Evolutionary conservation across 352 stramenopile genomes (phyloP), one percentile per base, ranked within the genome.

Genomic region (Pythium utonaiense): DNA sequence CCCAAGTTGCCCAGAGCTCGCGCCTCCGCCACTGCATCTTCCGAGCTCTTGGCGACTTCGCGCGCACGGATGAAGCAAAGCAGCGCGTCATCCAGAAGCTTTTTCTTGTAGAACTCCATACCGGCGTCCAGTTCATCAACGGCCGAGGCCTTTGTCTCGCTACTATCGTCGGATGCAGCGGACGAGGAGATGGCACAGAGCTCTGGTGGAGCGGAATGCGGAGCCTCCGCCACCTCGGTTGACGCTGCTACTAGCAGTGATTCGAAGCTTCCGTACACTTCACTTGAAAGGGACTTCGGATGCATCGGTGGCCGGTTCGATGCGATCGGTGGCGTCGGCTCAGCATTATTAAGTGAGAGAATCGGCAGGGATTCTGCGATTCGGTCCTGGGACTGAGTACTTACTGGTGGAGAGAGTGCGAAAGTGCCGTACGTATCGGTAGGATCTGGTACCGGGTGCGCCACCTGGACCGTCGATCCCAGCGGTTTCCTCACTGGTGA

Each of bases 21-120:
- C 12, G 80, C 84, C 57, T 91, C 84, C 16, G 92, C 79, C 34
- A 89, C 78, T 22, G 74, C 60, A 47, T 89, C 78, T 21, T 77
- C 57, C 0, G 62, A 72, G 14, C 56, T 47, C 16, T 78, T 70
- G 0, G 84, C 81, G 24, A 77, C 70, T 57, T 88, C 77, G 24
- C 83, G 75, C 0, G 84, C 84, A 13, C 80, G 64, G 42, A 88
- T 81, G 41, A 91, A 93, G 6, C 75, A 78, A 1, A 75, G 48
- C 21, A 92, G 53, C 3, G 82, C 84, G 13, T 87, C 75, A 50
- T 91, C 74, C 27, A 91, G 47, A 13, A 66, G 69, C 25, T 88
- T 83, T 51, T 86, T 67, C 48, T 88, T 86, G 70, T 89, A 93
- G 57, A 80, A 80, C 25, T 77, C 67, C 83, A 93, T 93, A 6